Evolutionary conservation across 352 stramenopile species (phyloP).

Genomic region (Phytophthora chlamydospora): DNA sequence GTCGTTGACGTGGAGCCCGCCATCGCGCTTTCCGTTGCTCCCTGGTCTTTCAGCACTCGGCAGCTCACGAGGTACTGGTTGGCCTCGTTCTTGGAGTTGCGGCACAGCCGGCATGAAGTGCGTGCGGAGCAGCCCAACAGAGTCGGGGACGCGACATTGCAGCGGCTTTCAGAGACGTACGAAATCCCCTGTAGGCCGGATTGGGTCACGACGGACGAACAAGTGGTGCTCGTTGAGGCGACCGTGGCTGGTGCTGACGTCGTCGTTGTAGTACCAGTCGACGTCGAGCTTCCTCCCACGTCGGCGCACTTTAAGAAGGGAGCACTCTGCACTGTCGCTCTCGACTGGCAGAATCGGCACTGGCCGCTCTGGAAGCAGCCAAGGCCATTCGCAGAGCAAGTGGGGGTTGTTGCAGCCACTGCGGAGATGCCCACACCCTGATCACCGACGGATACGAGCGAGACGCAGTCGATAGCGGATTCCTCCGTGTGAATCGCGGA

Average conservation of each 20-base stretch:
- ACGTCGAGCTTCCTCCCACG: constrained; percentile 8
- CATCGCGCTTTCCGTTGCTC: constrained; percentile 13
- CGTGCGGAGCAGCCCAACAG: constrained; percentile 48
- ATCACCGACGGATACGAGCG: constrained; percentile 36
- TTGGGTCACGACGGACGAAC: constrained; percentile 29
- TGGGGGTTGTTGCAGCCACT: constrained; percentile 18
- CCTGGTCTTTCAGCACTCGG: constrained; percentile 44
- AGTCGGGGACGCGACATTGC: constrained; percentile 32
- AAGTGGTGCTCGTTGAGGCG: constrained; percentile 33
- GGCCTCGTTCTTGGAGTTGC: constrained; percentile 57
- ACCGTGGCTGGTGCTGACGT: constrained; percentile 18
- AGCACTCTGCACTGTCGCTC: constrained; percentile 28
- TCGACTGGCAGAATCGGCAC: constrained; percentile 52
- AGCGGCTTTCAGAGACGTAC: constrained; percentile 50
- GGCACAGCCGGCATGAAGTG: constrained; percentile 62
- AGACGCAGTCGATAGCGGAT: constrained; percentile 23
- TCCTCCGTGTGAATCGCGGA: constrained; percentile 1
- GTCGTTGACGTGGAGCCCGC: neutral
- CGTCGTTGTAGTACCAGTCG: constrained; percentile 8
- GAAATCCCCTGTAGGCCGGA: constrained; percentile 49
- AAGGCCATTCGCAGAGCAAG: constrained; percentile 33
- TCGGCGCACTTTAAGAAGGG: constrained; percentile 33
- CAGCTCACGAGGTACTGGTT: constrained; percentile 69
- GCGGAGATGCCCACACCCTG: constrained; percentile 37
- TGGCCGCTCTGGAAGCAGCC: constrained; percentile 33